Conservation (phyloP, 139 green algal species). For the Micractinium conductrix region DNA sequence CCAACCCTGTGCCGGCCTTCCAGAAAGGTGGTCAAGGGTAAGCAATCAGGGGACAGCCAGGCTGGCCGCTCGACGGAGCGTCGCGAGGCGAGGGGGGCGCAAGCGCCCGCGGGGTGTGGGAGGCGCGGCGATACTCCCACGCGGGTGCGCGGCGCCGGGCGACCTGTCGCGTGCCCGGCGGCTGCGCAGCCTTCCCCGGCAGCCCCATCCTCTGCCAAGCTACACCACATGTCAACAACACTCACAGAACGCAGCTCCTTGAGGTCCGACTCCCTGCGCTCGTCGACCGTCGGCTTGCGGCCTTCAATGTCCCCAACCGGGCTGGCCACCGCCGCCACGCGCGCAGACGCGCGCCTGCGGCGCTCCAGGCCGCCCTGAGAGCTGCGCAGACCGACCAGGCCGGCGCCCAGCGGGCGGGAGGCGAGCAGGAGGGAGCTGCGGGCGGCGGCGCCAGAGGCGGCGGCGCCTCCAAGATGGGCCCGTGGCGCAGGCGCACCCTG, state of each 20-base stretch:
- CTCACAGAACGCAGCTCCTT: constrained; percentile 25
- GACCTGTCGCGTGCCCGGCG: too few relatives aligned
- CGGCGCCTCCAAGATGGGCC: not conserved
- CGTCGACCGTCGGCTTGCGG: not conserved
- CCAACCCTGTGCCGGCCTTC: too few relatives aligned
- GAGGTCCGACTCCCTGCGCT: constrained; percentile 17
- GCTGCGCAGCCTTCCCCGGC: too few relatives aligned
- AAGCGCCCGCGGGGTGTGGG: too few relatives aligned
- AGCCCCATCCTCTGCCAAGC: not conserved
- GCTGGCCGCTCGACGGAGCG: too few relatives aligned
- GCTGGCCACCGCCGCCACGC: not conserved
- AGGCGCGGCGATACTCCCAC: too few relatives aligned
- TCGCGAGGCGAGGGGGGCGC: too few relatives aligned
- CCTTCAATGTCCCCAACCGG: not conserved
- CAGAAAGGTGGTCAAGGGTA: too few relatives aligned
- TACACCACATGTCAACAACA: not conserved
- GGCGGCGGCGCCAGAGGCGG: not conserved
- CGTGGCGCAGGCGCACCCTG: not conserved
- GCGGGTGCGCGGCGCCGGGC: too few relatives aligned
- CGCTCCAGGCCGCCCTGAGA: not conserved
- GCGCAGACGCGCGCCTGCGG: not conserved
- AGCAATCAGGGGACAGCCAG: too few relatives aligned
- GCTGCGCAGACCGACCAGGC: not conserved
- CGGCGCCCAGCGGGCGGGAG: not conserved
- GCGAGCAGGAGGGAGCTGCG: not conserved